phyloP scores from a whole-genome alignment of 2,329 filamentous ascomycete genomes.

The Xylariaceae sp. region DNA sequence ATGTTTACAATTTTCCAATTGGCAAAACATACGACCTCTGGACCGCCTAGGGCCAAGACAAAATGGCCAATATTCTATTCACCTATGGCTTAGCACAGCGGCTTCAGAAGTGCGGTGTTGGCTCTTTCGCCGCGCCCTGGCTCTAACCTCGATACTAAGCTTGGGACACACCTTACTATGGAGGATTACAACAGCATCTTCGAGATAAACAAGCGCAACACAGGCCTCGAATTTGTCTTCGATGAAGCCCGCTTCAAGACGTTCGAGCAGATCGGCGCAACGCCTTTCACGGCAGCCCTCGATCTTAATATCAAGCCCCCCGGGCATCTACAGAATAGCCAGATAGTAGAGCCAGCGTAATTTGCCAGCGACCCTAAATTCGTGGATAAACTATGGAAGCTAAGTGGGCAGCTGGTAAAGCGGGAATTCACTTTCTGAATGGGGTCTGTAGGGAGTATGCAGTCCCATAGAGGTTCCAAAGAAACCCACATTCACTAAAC shows the following conservation, averaged over 20 bases:
- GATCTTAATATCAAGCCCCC: slow-evolving; percentile 40
- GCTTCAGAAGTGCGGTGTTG: slow-evolving; percentile 38
- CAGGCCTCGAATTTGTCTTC: slow-evolving; percentile 25
- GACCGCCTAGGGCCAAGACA: slow-evolving; percentile 53
- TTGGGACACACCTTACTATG: slow-evolving; percentile 31
- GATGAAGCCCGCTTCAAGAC: slow-evolving; percentile 43
- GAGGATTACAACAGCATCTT: slow-evolving; percentile 6
- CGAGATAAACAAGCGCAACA: slow-evolving; percentile 36
- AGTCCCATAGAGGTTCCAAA: no score
- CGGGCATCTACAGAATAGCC: slow-evolving; percentile 36
- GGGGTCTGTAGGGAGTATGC: no score
- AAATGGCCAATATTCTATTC: slow-evolving; percentile 54
- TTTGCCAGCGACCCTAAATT: slow-evolving; percentile 42
- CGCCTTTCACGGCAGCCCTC: slow-evolving; percentile 49
- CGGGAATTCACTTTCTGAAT: slow-evolving; percentile 39
- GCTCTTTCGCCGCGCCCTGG: slow-evolving; percentile 45
- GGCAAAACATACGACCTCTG: slow-evolving; percentile 47
- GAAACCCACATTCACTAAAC: no score
- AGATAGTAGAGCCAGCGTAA: slow-evolving; percentile 42
- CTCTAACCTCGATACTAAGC: slow-evolving; percentile 32
- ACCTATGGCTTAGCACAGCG: slow-evolving; percentile 43
- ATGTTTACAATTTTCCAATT: slow-evolving; percentile 48
- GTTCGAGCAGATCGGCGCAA: slow-evolving; percentile 45
- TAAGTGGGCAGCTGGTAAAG: slow-evolving; percentile 51
- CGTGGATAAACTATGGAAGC: slow-evolving; percentile 50